Percentiles rank a stretch among this genome's conserved stretches.
phyloP scores from a whole-genome alignment of 176 grass and related monocot genomes.

The Oryza longistaminata region DNA sequence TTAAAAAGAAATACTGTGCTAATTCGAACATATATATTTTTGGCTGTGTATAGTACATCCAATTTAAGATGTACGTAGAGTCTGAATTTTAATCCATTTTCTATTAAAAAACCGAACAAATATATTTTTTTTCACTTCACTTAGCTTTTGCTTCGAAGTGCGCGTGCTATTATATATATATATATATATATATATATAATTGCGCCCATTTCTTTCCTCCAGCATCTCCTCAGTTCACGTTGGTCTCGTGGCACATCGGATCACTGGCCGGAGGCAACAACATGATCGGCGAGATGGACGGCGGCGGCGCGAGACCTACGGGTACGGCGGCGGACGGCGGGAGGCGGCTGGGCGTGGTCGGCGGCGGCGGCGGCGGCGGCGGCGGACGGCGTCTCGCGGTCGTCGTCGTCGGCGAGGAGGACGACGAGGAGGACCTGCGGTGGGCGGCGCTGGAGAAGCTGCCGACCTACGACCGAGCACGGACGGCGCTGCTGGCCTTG shows the following conservation, averaged over 20 bases:
- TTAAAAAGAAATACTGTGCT: too few species aligned
- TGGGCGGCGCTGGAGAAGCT: slow-evolving; percentile 75
- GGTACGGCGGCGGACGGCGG: slow-evolving; percentile 14
- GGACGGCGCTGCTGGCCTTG: slow-evolving; percentile 53
- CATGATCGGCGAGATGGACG: slow-evolving; percentile 39
- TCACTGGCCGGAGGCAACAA: too few species aligned
- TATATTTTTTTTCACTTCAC: too few species aligned
- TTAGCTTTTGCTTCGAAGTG: too few species aligned
- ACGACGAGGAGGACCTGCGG: slow-evolving; percentile 73
- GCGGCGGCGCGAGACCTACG: slow-evolving; percentile 45
- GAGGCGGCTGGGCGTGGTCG: slow-evolving; percentile 46
- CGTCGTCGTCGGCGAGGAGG: slow-evolving; percentile 28
- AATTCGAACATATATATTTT: too few species aligned
- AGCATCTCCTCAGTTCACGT: neutral
- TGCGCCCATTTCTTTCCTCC: too few species aligned
- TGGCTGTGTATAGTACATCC: too few species aligned
- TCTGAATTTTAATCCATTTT: too few species aligned
- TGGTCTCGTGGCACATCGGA: neutral
- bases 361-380: neutral
- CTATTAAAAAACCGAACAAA: too few species aligned
- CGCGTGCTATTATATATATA: too few species aligned
- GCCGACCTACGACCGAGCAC: slow-evolving; percentile 59
- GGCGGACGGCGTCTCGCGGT: slow-evolving; percentile 35
- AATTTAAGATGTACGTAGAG: too few species aligned
- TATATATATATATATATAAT: too few species aligned